phyloP scores from a whole-genome alignment of 2,329 filamentous ascomycete genomes.

The Didymella keratinophila region DNA sequence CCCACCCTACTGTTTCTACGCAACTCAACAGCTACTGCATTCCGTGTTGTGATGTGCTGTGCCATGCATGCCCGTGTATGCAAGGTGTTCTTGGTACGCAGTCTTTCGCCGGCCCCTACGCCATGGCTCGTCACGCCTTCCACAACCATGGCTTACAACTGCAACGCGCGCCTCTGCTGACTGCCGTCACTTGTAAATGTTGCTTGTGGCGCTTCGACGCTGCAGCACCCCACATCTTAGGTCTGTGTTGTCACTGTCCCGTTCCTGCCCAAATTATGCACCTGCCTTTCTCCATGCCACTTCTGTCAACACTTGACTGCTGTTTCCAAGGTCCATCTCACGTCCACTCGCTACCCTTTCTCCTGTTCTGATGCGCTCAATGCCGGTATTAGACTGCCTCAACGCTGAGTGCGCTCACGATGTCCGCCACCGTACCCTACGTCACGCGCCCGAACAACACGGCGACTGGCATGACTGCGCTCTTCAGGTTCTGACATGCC shows the following conservation, averaged over 20 bases:
- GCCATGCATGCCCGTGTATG: constrained; percentile 11
- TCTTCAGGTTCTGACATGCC: neutral
- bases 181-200: neutral
- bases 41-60: constrained; percentile 6
- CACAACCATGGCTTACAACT: constrained; percentile 5
- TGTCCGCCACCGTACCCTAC: neutral
- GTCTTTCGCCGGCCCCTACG: neutral
- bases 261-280: neutral
- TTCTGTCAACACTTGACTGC: neutral
- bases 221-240: neutral
- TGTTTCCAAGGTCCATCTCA: neutral
- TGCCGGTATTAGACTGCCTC: neutral
- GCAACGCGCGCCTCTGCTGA: neutral
- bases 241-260: neutral
- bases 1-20: too few relatives aligned
- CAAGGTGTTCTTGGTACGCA: constrained; percentile 15
- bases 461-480: neutral
- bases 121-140: constrained; percentile 8
- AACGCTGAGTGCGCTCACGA: neutral
- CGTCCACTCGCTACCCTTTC: neutral
- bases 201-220: neutral
- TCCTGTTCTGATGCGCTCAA: neutral
- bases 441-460: neutral
- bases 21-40: too few relatives aligned
- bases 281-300: neutral